Conservation (phyloP, 2,329 filamentous ascomycete species). For the Aspergillus sergii region DNA sequence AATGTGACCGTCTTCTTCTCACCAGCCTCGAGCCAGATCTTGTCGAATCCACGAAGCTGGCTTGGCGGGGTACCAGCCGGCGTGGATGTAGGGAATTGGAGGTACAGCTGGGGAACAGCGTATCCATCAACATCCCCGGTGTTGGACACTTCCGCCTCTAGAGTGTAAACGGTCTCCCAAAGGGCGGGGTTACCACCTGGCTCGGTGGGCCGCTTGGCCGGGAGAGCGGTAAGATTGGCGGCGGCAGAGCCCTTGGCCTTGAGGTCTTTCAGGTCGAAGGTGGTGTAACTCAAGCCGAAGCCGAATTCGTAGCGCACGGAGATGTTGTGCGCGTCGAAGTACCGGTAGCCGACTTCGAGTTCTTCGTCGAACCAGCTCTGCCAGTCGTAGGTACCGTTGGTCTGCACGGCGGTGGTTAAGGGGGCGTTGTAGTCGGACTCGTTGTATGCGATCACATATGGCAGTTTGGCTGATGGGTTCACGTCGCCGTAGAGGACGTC, state of each 20-base stretch:
- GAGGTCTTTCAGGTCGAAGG: constrained; percentile 56
- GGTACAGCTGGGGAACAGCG: constrained; percentile 65
- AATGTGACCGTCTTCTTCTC: constrained; percentile 54
- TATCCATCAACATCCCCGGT: constrained; percentile 67
- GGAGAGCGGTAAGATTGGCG: not conserved
- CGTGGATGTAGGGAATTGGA: constrained; percentile 27
- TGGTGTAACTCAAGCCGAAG: constrained; percentile 74
- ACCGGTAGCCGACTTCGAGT: constrained; percentile 25
- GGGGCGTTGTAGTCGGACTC: constrained; percentile 65
- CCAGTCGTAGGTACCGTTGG: not conserved
- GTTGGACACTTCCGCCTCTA: constrained; percentile 69
- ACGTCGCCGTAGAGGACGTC: constrained; percentile 80
- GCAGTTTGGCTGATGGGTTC: constrained; percentile 75
- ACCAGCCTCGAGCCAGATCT: constrained; percentile 55
- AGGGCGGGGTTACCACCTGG: constrained; percentile 48
- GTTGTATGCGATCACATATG: constrained; percentile 76
- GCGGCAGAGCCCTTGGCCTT: not conserved
- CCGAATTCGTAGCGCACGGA: constrained; percentile 26
- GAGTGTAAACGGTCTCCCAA: constrained; percentile 14
- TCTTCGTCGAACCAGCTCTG: constrained; percentile 12
- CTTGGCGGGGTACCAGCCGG: constrained; percentile 40
- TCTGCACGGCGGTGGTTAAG: not conserved
- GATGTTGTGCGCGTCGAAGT: constrained; percentile 26
- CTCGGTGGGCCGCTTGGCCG: constrained; percentile 24
- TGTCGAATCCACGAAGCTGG: constrained; percentile 66